Conservation (phyloP, 2,329 filamentous ascomycete genomes). For the Delphinella strobiligena region DNA sequence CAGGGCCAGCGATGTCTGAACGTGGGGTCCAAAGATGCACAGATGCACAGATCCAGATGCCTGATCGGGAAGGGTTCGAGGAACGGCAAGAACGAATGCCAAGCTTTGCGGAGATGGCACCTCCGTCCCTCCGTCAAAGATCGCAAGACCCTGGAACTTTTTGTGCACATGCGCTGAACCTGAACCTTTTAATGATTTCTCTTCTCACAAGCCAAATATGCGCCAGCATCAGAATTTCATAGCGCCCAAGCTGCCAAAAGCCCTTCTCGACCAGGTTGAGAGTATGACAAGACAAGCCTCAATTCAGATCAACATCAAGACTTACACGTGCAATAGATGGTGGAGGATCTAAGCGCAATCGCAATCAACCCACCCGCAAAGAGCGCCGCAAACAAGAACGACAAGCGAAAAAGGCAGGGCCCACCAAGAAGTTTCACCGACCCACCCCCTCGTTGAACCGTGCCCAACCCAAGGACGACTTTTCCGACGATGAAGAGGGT, state of each 20-base stretch:
- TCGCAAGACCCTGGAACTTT: not conserved
- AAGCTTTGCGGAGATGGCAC: not conserved
- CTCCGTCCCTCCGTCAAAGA: not conserved
- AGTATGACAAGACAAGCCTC: constrained; percentile 11
- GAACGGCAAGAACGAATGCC: not conserved
- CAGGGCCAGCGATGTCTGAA: too few species aligned
- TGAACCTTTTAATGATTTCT: too few species aligned
- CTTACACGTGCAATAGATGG: constrained; percentile 6
- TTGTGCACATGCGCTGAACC: too few species aligned
- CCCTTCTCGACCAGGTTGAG: constrained; percentile 32
- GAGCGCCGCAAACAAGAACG: constrained; percentile 53
- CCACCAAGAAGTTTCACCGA: constrained; percentile 6
- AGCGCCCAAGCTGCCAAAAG: constrained; percentile 34
- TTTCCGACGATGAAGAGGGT: constrained; percentile 19
- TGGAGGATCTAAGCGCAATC: constrained; percentile 13
- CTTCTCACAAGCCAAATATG: too few species aligned
- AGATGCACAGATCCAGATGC: too few species aligned
- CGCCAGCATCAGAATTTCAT: constrained; percentile 16
- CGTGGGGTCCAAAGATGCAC: too few species aligned
- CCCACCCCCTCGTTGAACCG: constrained; percentile 8
- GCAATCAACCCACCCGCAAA: constrained; percentile 17
- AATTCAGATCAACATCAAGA: not conserved
- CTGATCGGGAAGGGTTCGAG: too few species aligned
- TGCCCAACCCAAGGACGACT: constrained; percentile 13
- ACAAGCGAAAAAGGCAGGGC: constrained; percentile 44